A percentile compares a stretch with the other conserved stretches of the same genome.
These are phyloP conservation scores for Paramecium octaurelia DNA, from an alignment of 73 alveolate species.

Conservation along the genomic window DNA sequence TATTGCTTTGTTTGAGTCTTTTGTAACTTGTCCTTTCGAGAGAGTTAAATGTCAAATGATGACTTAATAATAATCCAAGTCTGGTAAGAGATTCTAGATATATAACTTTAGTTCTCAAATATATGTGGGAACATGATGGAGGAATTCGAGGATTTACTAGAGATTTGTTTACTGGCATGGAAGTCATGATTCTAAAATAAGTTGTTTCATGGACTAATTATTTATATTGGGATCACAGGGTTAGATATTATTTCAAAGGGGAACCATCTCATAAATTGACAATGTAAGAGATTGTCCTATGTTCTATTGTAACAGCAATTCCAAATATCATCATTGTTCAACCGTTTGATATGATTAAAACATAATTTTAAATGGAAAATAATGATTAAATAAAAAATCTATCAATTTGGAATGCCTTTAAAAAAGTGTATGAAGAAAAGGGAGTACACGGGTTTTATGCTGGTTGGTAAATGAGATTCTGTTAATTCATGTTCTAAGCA, in stretches of 20 bases:
- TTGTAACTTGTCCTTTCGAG: not conserved
- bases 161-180: not conserved
- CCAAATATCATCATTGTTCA: not conserved
- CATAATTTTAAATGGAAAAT: slow-evolving; percentile 17
- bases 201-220: slow-evolving; percentile 35
- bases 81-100: not conserved
- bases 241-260: not conserved
- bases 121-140: not conserved
- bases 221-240: slow-evolving; percentile 31
- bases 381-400: not conserved
- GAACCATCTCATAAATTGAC: not conserved
- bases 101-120: not conserved
- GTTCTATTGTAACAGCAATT: not conserved
- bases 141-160: not conserved
- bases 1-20: not conserved
- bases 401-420: not conserved
- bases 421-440: not conserved
- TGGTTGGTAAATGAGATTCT: not conserved
- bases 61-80: not conserved
- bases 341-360: slow-evolving; percentile 28
- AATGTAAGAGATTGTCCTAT: not conserved
- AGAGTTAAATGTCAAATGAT: not conserved
- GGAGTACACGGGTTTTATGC: slow-evolving; percentile 15
- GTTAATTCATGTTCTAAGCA: not conserved
- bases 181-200: not conserved